Percentiles rank a stretch among this genome's conserved stretches.
Conservation (phyloP, 768 basidiomycete species). For the Dentipellis sp. region DNA sequence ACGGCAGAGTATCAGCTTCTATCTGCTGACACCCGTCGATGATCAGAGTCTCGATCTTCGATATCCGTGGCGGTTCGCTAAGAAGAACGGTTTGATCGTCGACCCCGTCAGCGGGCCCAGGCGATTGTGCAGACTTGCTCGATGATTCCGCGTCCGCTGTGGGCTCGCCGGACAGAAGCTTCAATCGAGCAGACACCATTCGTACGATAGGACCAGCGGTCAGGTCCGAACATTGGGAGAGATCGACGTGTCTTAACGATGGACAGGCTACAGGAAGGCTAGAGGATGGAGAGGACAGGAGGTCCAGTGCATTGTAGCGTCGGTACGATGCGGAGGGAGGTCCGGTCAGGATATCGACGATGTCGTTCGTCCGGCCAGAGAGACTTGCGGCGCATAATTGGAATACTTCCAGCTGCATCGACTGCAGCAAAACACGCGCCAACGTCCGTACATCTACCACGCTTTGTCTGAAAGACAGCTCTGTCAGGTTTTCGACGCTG, state of each 20-base stretch:
- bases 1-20: conserved; percentile 11
- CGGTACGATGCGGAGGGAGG: not conserved
- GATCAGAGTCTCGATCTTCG: conserved; percentile 3
- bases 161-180: not conserved
- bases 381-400: not conserved
- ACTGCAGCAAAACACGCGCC: not conserved
- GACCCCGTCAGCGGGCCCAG: too few relatives aligned
- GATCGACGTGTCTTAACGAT: conserved; percentile 5
- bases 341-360: conserved; percentile 1
- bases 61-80: not conserved
- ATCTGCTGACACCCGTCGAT: conserved; percentile 11
- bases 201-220: conserved; percentile 11
- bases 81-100: not conserved
- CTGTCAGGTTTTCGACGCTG: conserved; percentile 1
- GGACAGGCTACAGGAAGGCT: conserved; percentile 10
- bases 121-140: not conserved
- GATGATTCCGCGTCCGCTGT: not conserved
- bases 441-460: not conserved
- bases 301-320: not conserved
- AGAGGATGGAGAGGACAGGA: not conserved
- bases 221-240: conserved; percentile 6
- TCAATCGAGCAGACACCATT: conserved; percentile 7
- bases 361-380: not conserved
- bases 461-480: conserved; percentile 3
- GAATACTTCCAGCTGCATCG: conserved; percentile 2